Base-by-base conservation (phyloP, 2,329 filamentous ascomycete species). In the Aureobasidium sp. region DNA sequence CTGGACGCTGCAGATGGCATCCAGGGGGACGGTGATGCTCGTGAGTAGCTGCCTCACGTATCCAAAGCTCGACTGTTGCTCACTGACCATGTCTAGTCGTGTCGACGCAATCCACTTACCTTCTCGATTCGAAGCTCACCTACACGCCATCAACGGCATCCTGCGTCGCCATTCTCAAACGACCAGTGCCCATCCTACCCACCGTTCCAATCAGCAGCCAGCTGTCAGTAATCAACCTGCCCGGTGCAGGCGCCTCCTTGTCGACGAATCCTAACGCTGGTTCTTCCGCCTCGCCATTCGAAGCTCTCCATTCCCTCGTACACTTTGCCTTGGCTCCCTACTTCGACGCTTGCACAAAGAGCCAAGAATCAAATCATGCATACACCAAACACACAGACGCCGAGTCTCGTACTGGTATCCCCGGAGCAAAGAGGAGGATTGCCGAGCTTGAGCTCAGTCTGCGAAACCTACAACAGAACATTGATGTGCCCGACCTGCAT, bases 361-460 rank as follows among this genome's bases (percentile, higher is more conserved):
- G 82, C 66, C 87, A 91, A 69, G 88, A 91, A 71, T 77, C 84
- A 56, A 78, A 78, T 62, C 84, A 83, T 71, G 85, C 86, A 17
- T 79, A 81, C 36, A 69, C 74, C 61, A 87, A 90, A 71, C 87
- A 86, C 66, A 84, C 88, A 22, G 92, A 97, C 70, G 86, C 90
- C 56, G 94, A 97, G 71, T 87, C 90, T 48, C 95, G 96, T 78
- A 96, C 91, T 20, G 94, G 94, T 64, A 92, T 99, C 65, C 91
- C 94, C 17, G 91, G 93, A n/a, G 93, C 94, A 22, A 96, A 96
- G 81, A 96, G 96, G 83, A 90, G 91, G 71, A 87, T 97, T 74
- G 94, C 93, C 56, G 95, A 99, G 74, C 78, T 99, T 68, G 92
- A 96, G 74, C 82, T 96, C 68, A 94, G 89, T 68, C 79, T 99